Base-by-base conservation (phyloP, 164 flowering plant genomes). In the Stephania cephalantha region DNA sequence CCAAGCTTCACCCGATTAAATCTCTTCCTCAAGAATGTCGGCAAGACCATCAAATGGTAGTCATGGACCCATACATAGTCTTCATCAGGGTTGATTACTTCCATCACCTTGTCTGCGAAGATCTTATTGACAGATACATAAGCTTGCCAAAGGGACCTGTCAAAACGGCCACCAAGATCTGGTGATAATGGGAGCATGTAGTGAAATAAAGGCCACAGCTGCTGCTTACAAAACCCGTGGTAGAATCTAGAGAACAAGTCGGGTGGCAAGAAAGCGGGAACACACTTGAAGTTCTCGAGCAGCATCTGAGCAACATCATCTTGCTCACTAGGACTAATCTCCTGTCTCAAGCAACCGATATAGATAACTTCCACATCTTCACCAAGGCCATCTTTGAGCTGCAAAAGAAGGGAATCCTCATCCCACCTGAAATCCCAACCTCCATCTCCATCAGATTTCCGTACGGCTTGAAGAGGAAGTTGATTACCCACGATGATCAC, bases 401-500 rank as follows among this genome's bases (percentile, higher is more conserved):
- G 91, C 66, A 86, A 77, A 42, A 88, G 87, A 69, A 88, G 87
- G 9, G 91, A 86, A 63, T 88, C 89, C 71, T 84, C 89, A 71
- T 88, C 91, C 91, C 91, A 88, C 72, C 86, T 85, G 75, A 88
- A 88, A 70, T 76, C 66, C 91, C 89, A 85, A 6, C 87, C 86
- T 31, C 87, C 84, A 68, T 82, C 79, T 31, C 83, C 81, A 44
- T 83, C 88, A 2, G 84, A 75, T 73, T 78, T 83, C 29, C 86
- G 82, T 73, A 89, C 88, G 2, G 87, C 91, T 7, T 88, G 85
- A 73, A 95, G 82, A 10, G 98, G 98, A 75, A 95, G 97, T 81
- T 95, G 98, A 75, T 95, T 92, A 18, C 92, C 98, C 7, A 95
- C 98, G 44, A 95, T 89, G 68, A 95, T 95, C 82, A 92, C 85